Conservation (phyloP, 805 yeast species). For the Kazachstania taianensis region DNA sequence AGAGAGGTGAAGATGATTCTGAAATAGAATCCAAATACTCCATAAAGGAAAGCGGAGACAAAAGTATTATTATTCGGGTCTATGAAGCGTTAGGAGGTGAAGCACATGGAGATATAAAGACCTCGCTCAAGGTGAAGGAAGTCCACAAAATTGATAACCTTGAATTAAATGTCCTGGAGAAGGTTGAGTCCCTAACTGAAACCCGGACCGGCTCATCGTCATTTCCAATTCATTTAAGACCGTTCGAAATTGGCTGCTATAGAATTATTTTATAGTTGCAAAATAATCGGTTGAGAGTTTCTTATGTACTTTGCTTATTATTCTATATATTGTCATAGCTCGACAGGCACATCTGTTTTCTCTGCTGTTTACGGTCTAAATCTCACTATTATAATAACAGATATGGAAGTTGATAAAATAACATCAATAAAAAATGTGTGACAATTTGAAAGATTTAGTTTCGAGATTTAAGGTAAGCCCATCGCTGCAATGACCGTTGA, state of each 20-base stretch:
- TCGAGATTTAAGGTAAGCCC: not conserved
- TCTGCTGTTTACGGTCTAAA: no score
- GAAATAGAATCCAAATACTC: conserved; percentile 40
- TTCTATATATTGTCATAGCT: no score
- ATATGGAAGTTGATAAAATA: not conserved
- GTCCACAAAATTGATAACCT: conserved; percentile 50
- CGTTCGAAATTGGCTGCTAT: conserved; percentile 63
- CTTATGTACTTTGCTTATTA: no score
- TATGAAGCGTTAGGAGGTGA: conserved; percentile 87
- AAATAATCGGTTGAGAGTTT: no score
- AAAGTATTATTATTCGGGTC: conserved; percentile 57
- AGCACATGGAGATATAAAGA: conserved; percentile 40
- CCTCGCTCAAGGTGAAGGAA: conserved; percentile 36
- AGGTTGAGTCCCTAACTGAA: conserved; percentile 26
- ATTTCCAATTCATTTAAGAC: conserved; percentile 43
- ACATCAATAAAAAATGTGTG: not conserved
- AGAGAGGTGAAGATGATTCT: conserved; percentile 79
- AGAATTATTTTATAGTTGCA: conserved; percentile 24
- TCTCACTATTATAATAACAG: not conserved
- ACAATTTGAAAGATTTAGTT: not conserved
- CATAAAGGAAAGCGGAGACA: conserved; percentile 35
- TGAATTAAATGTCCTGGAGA: conserved; percentile 40
- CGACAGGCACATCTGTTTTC: no score
- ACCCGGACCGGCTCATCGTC: conserved; percentile 31
- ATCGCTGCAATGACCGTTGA: not conserved